Evolutionary conservation across 176 grass and related monocot genomes (phyloP).

Genomic region (Lolium perenne): DNA sequence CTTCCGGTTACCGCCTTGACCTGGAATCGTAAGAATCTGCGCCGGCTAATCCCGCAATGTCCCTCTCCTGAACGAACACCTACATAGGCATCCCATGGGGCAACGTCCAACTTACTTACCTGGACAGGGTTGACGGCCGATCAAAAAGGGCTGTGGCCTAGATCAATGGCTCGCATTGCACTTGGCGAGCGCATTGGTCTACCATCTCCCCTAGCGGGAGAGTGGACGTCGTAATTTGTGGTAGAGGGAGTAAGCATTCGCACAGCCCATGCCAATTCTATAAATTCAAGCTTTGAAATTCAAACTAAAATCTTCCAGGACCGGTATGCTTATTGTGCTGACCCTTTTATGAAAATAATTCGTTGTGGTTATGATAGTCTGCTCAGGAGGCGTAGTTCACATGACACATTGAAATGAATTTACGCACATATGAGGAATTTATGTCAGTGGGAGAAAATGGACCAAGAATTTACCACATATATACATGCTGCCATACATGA

Average conservation of each 20-base stretch:
- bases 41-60: neutral
- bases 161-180: conserved; percentile 42
- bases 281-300: neutral
- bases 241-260: neutral
- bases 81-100: neutral
- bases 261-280: neutral
- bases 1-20: neutral
- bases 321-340: neutral
- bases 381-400: neutral
- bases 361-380: neutral
- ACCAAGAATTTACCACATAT: conserved; percentile 38
- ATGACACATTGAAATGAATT: neutral
- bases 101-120: conserved; percentile 18
- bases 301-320: neutral
- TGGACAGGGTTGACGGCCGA: conserved; percentile 30
- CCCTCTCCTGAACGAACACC: neutral
- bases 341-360: neutral
- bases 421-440: conserved; percentile 28
- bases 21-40: neutral
- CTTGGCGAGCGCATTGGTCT: neutral
- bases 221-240: conserved; percentile 56
- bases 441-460: neutral
- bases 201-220: conserved; percentile 49
- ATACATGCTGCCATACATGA: conserved; percentile 37
- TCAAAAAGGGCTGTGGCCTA: conserved; percentile 35